Evolutionary conservation across 2,329 filamentous ascomycete genomes (phyloP).

Genomic region (Ceratocystiopsis sp.): DNA sequence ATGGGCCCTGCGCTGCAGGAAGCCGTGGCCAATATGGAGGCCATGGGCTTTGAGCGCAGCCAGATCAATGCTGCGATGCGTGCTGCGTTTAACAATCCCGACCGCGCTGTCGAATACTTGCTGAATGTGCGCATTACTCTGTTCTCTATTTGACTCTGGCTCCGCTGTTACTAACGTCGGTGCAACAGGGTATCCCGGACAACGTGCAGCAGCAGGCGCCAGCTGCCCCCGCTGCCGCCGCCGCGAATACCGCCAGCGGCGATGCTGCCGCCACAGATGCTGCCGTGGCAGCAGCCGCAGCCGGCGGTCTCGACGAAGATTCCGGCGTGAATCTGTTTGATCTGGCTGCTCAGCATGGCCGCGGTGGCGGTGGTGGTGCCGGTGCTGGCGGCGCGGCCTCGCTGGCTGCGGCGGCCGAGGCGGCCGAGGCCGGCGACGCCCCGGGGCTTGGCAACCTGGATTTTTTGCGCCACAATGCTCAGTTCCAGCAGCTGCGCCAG

Average conservation of each 20-base stretch:
- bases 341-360: constrained; percentile 60
- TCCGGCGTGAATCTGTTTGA: constrained; percentile 80
- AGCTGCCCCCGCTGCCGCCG: constrained; percentile 16
- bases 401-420: constrained; percentile 28
- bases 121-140: constrained; percentile 34
- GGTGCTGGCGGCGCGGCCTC: constrained; percentile 25
- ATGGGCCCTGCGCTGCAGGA: constrained; percentile 69
- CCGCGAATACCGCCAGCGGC: constrained; percentile 11
- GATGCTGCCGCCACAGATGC: constrained; percentile 19
- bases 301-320: constrained; percentile 37
- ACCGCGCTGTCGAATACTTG: constrained; percentile 92
- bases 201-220: constrained; percentile 33
- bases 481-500: constrained; percentile 95
- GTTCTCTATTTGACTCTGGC: too few species aligned
- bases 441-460: constrained; percentile 62
- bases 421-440: constrained; percentile 28
- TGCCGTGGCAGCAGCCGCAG: constrained; percentile 23
- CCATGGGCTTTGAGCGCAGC: constrained; percentile 81
- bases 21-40: constrained; percentile 84
- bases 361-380: constrained; percentile 24
- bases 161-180: not conserved
- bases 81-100: constrained; percentile 91
- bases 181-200: constrained; percentile 68
- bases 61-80: constrained; percentile 91
- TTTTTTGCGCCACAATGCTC: constrained; percentile 84